phyloP scores from a whole-genome alignment of 1,139 yeast species.

The Debaryomyces robertsiae region DNA sequence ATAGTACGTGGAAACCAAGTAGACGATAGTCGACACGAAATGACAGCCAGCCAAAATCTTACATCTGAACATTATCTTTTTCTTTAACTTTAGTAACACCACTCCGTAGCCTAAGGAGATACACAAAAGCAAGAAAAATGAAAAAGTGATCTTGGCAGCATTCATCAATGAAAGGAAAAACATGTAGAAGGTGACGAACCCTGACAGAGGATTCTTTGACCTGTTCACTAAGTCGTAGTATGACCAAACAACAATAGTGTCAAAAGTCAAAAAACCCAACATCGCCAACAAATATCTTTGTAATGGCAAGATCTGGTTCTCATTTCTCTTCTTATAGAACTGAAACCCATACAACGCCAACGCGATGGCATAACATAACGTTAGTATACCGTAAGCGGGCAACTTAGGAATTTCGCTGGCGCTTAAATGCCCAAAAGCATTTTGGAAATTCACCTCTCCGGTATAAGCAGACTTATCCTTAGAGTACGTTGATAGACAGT shows the following conservation, averaged over 20 bases:
- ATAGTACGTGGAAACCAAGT: slow-evolving; percentile 68
- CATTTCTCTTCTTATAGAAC: slow-evolving; percentile 75
- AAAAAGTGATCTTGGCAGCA: slow-evolving; percentile 80
- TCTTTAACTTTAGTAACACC: slow-evolving; percentile 80
- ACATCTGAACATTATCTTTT: slow-evolving; percentile 75
- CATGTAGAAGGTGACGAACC: slow-evolving; percentile 71
- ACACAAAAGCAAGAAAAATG: slow-evolving; percentile 82
- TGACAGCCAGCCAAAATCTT: slow-evolving; percentile 75
- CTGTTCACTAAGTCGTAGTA: slow-evolving; percentile 81
- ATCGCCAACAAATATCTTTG: slow-evolving; percentile 89
- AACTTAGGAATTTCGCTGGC: slow-evolving; percentile 92
- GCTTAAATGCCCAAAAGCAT: slow-evolving; percentile 85
- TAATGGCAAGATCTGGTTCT: slow-evolving; percentile 80
- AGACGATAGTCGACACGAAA: slow-evolving; percentile 67
- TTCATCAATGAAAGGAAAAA: slow-evolving; percentile 76
- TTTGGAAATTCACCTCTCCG: slow-evolving; percentile 77
- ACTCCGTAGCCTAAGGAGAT: slow-evolving; percentile 95
- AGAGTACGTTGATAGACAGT: slow-evolving; percentile 79
- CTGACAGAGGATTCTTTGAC: slow-evolving; percentile 55
- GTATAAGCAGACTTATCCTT: slow-evolving; percentile 48
- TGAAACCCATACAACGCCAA: slow-evolving; percentile 83
- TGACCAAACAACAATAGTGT: slow-evolving; percentile 88
- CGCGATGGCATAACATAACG: slow-evolving; percentile 80
- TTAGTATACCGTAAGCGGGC: slow-evolving; percentile 84
- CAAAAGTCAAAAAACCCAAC: slow-evolving; percentile 79